These are phyloP conservation scores for Paramecium caudatum DNA, from an alignment of 73 alveolate genomes.

Conservation along the genomic window DNA sequence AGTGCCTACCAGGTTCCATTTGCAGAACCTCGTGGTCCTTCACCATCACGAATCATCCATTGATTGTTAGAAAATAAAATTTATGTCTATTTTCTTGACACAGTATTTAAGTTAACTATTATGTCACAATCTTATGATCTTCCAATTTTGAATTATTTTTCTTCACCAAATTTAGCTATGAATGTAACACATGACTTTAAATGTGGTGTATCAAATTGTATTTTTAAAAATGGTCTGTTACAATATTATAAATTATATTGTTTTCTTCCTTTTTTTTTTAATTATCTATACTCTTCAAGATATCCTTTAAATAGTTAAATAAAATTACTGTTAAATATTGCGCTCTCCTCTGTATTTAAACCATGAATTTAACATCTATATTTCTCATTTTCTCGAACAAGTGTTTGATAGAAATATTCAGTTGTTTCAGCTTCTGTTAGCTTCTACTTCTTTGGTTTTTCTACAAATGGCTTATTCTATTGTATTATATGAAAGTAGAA, in stretches of 20 bases:
- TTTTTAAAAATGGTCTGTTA: slow-evolving; percentile 53
- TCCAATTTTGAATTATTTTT: slow-evolving; percentile 32
- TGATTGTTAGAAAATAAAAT: background rate
- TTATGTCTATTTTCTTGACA: slow-evolving; percentile 52
- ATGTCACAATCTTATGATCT: slow-evolving; percentile 65
- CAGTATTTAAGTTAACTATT: slow-evolving; percentile 33
- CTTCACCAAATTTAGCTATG: background rate
- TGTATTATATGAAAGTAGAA: slow-evolving; percentile 16
- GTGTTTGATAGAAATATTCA: slow-evolving; percentile 11
- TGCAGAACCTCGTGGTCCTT: slow-evolving; percentile 42
- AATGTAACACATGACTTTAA: background rate
- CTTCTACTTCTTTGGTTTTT: background rate
- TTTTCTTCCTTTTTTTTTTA: slow-evolving; percentile 41
- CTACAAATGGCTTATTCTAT: background rate
- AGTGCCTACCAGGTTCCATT: slow-evolving; percentile 66
- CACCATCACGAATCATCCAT: slow-evolving; percentile 62
- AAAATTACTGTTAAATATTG: background rate
- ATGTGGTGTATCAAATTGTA: slow-evolving; percentile 29
- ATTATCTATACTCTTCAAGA: background rate
- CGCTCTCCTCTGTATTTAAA: background rate
- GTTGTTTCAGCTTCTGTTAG: background rate
- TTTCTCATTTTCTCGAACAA: slow-evolving; percentile 29
- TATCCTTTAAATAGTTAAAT: background rate
- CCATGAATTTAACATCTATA: slow-evolving; percentile 41
- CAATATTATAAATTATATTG: background rate